phyloP scores from a whole-genome alignment of 2,329 filamentous ascomycete genomes.

The Fusarium incarnatum region DNA sequence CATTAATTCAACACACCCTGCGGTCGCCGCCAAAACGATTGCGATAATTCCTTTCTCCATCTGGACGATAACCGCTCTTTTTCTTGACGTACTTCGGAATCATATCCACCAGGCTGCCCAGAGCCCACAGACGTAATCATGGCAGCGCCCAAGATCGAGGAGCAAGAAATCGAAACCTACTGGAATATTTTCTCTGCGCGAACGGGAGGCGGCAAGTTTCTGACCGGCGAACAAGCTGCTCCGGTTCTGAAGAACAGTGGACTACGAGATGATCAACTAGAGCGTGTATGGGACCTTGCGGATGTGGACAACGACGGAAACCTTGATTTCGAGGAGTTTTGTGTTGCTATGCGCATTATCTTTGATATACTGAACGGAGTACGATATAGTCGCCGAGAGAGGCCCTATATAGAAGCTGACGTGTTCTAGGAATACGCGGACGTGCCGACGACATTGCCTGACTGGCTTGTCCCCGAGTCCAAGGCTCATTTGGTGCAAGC shows the following conservation, averaged over 20 bases:
- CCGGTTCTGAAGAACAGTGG: slow-evolving; percentile 74
- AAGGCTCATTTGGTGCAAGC: slow-evolving; percentile 93
- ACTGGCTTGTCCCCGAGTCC: slow-evolving; percentile 97
- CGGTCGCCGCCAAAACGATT: slow-evolving; percentile 34
- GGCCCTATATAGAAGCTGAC: slow-evolving; percentile 25
- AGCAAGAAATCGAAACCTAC: slow-evolving; percentile 72
- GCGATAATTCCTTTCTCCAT: slow-evolving; percentile 1
- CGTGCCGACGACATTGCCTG: slow-evolving; percentile 86
- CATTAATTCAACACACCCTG: slow-evolving; percentile 16
- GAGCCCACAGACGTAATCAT: slow-evolving; percentile 53
- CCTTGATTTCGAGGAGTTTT: slow-evolving; percentile 99
- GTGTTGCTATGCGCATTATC: slow-evolving; percentile 97
- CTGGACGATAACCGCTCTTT: neutral
- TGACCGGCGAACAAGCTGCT: slow-evolving; percentile 71
- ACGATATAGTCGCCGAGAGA: slow-evolving; percentile 39
- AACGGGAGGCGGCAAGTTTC: slow-evolving; percentile 69
- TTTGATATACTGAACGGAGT: slow-evolving; percentile 98
- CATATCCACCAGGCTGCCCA: slow-evolving; percentile 1
- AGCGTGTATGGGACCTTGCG: slow-evolving; percentile 95
- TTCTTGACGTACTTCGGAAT: neutral
- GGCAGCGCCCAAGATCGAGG: slow-evolving; percentile 69
- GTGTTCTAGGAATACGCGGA: slow-evolving; percentile 81
- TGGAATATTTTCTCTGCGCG: slow-evolving; percentile 73
- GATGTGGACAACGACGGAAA: slow-evolving; percentile 98
- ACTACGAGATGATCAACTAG: slow-evolving; percentile 80